These are phyloP conservation scores for Thermochaetoides dissita DNA, from an alignment of 2,329 filamentous ascomycete species.

Conservation along the genomic window DNA sequence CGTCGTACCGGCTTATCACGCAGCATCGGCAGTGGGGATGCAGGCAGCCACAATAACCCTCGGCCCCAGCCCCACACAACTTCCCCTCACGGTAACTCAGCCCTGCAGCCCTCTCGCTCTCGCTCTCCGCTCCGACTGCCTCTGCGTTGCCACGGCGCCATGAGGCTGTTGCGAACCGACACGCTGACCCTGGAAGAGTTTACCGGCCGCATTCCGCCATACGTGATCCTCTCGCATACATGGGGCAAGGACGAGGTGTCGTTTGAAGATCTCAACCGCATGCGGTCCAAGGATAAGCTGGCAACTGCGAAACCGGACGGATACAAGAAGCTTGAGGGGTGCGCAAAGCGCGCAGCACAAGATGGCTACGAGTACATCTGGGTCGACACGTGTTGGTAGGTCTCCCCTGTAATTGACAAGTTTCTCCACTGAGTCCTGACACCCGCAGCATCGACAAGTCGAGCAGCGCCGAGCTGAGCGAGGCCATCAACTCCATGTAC, in stretches of 20 bases:
- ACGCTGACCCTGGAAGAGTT: constrained; percentile 9
- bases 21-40: no score
- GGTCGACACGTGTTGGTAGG: constrained; percentile 1
- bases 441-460: constrained; percentile 4
- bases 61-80: no score
- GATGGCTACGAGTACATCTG: neutral
- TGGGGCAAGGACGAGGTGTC: constrained; percentile 2
- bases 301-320: neutral
- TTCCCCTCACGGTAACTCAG: no score
- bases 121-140: neutral
- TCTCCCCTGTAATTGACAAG: neutral
- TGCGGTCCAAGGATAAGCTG: no score
- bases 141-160: neutral
- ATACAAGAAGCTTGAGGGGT: constrained; percentile 1
- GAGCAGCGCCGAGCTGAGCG: constrained; percentile 2
- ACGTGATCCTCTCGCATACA: constrained; percentile 7
- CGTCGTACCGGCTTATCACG: no score
- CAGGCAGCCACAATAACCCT: no score
- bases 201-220: constrained; percentile 1
- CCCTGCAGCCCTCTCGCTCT: no score
- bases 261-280: neutral
- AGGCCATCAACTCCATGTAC: constrained; percentile 4
- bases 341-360: neutral
- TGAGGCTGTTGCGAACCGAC: constrained; percentile 8
- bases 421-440: no score